Conservation (phyloP, 2,329 filamentous ascomycete species). For the Neurospora crassa region DNA sequence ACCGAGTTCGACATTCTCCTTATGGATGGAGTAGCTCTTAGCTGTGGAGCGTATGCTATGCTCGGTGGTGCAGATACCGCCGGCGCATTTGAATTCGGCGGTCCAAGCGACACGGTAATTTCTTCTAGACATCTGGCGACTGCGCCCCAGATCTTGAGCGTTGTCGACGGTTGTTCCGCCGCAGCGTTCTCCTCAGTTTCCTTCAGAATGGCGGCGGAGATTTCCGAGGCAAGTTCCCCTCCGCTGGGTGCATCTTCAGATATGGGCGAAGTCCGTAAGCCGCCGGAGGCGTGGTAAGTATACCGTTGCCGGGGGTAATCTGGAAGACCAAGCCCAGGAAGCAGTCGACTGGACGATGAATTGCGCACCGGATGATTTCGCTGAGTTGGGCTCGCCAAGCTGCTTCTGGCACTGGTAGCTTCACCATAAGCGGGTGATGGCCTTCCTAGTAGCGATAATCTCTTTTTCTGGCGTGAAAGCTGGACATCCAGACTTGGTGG, state of each 20-base stretch:
- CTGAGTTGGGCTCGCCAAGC: background rate
- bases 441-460: background rate
- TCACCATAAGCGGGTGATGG: background rate
- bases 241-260: background rate
- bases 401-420: background rate
- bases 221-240: background rate
- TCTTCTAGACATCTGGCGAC: constrained; percentile 6
- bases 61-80: background rate
- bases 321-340: background rate
- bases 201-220: background rate
- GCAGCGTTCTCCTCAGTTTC: background rate
- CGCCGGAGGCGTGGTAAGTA: background rate
- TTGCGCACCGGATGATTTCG: background rate
- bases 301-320: background rate
- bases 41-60: background rate
- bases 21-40: background rate
- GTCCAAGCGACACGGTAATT: constrained; percentile 1
- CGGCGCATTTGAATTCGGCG: background rate
- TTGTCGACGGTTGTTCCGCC: background rate
- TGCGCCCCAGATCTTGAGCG: constrained; percentile 7
- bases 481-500: background rate
- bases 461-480: background rate
- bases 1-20: background rate
- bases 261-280: background rate
- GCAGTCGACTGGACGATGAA: background rate